Base-by-base conservation (phyloP, 2,329 filamentous ascomycete genomes). In the Byssochlamys sp. region DNA sequence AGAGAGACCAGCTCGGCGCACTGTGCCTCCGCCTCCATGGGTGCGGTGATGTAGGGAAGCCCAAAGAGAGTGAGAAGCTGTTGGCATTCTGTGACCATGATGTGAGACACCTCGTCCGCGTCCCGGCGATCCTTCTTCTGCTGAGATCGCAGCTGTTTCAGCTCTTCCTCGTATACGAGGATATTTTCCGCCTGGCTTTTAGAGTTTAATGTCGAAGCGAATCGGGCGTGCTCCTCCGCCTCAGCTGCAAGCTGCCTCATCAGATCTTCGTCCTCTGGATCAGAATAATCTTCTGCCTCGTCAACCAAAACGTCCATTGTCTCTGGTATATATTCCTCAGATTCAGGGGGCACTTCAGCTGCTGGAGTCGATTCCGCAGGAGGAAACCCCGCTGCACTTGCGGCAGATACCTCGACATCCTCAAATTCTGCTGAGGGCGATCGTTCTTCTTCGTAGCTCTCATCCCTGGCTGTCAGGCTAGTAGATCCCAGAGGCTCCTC, bases 11-110 rank as follows among this genome's bases (percentile, higher is more conserved):
- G 83, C 73, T 96, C 89, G 0, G 94, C 94, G 68, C 94, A 99
- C 71, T 99, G 94, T 0, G 94, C 94, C 78, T 99, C 94, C 0
- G 94, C 94, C 80, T 99, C 94, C 94, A 97, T 97, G 0, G 95
- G 95, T 0, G 94, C 94, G 0, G 92, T 99, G 64, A 99, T 87
- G 69, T 99, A 99, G 0, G 94, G 94, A 10, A 99, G 84, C 0
- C 94, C 94, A 71, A 99, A 99, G 7, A 96, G 82, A 4, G 85
- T 83, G 24, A 99, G 83, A 0, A 99, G 81, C 52, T 94, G 87
- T 70, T 99, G 94, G 62, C 94, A 97, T 73, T 99, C 95, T 0
- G 87, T 84, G 48, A 97, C 85, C 94, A 99, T 99, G 63, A 92
- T 87, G 63, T 95, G 89, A 0, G 91, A 95, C 3, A 99, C 92